Evolutionary conservation across 257 asterid species (phyloP).

Genomic region (Fraxinus americana): DNA sequence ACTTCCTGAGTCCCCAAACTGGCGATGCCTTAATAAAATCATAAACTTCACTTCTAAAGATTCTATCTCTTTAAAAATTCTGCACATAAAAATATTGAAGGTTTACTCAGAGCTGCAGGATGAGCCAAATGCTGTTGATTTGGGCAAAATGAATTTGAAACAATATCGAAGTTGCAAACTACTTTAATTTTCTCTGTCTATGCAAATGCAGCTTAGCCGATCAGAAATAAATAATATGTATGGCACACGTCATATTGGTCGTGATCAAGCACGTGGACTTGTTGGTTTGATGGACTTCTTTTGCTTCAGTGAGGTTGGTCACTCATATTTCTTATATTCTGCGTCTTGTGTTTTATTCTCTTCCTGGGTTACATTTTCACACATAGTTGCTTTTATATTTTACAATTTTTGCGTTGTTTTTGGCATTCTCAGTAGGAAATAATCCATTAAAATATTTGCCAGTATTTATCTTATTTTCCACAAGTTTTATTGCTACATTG

Average conservation of each 20-base stretch:
- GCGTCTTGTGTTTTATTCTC: constrained; percentile 10
- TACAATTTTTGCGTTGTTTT: background rate
- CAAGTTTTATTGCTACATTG: background rate
- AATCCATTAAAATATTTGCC: background rate
- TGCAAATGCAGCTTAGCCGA: constrained; percentile 65
- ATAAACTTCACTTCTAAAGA: background rate
- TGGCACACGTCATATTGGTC: constrained; percentile 93
- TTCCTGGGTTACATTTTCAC: background rate
- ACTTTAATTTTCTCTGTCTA: constrained; percentile 20
- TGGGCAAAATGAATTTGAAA: background rate
- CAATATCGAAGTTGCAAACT: background rate
- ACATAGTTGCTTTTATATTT: background rate
- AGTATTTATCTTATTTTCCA: background rate
- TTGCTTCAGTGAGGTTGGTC: constrained; percentile 95
- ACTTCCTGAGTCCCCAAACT: background rate
- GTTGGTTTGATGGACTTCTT: constrained; percentile 97
- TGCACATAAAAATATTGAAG: background rate
- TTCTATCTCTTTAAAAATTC: background rate
- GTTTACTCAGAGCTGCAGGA: background rate
- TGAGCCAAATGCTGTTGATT: constrained; percentile 7
- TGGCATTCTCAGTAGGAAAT: constrained; percentile 7
- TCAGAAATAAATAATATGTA: constrained; percentile 75
- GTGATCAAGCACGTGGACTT: constrained; percentile 81
- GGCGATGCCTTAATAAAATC: background rate
- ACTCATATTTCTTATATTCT: constrained; percentile 10